Base-by-base conservation (phyloP, 352 stramenopile genomes). In the Phytophthora hibernalis region DNA sequence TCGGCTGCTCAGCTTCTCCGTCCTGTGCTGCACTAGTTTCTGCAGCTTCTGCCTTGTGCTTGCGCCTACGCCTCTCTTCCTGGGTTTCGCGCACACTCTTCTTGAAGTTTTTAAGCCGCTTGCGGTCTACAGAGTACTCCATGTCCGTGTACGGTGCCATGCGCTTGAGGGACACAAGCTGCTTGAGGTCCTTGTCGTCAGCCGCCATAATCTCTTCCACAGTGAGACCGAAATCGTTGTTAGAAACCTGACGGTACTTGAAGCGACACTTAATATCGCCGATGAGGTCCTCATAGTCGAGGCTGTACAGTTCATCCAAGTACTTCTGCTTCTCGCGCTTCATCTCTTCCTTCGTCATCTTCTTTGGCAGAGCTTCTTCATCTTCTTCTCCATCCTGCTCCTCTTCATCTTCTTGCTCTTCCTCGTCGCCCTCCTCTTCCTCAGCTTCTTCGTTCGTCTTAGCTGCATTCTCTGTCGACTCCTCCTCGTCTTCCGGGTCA, bases 281-380 rank as follows among this genome's bases (percentile, higher is more conserved):
- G 64, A 99, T 98, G 40, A 99, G 90, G 67, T 99, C 97, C 76
- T 99, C 98, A 69, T 99, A 99, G 76, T 99, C 98, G 22, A 99
- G 82, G 43, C 97, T 93, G 76, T 99, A 99, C 9, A 99, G 78
- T 65, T 99, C 97, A 49, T 99, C 95, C 58, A 98, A 76, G 61
- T 98, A 95, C 65, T 98, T 95, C 57, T 97, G 76, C 77, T 97
- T 93, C 68, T 96, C 96, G 22, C 65, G 72, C 58, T 90, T 52
- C 45, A 94, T 84, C 57, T 96, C 77, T 22, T 80, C 70, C 0
- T 59, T 57, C 11, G 73, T 88, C 82, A 93, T 83, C 35, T 77
- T 78, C 62, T 82, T 79, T 11, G 53, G 33, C 24, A 57, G 57
- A 61, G 83, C 28, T 68, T 80, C 79, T 72, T 86, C 70, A 37